Evolutionary conservation across 2,329 filamentous ascomycete genomes (phyloP).

Genomic region (Aureobasidium sp.): DNA sequence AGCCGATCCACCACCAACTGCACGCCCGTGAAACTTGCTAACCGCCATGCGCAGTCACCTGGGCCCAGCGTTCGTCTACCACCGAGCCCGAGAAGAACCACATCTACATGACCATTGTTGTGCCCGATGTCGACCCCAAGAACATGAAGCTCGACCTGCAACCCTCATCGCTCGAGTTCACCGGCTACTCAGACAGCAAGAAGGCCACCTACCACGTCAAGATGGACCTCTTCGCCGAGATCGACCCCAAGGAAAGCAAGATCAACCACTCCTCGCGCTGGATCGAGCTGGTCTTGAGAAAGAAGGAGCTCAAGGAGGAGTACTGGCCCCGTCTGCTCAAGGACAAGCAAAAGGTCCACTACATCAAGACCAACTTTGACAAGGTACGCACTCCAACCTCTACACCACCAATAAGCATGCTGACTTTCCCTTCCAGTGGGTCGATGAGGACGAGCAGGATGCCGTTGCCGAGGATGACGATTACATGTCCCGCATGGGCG

Average conservation of each 20-base stretch:
- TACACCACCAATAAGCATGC: background rate
- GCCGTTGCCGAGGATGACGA: slow-evolving; percentile 75
- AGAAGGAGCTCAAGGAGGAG: slow-evolving; percentile 92
- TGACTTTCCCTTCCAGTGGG: slow-evolving; percentile 53
- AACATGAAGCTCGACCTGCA: slow-evolving; percentile 79
- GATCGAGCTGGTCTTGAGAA: slow-evolving; percentile 83
- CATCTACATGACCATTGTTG: slow-evolving; percentile 86
- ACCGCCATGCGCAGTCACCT: slow-evolving; percentile 62
- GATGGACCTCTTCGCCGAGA: slow-evolving; percentile 83
- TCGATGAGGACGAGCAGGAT: slow-evolving; percentile 97
- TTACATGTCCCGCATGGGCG: slow-evolving; percentile 45
- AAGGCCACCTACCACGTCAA: slow-evolving; percentile 82
- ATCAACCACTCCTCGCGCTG: slow-evolving; percentile 82
- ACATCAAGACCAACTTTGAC: slow-evolving; percentile 97
- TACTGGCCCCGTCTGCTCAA: slow-evolving; percentile 96
- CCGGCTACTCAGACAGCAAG: slow-evolving; percentile 72
- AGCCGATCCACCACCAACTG: background rate
- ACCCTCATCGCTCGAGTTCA: slow-evolving; percentile 69
- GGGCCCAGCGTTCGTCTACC: slow-evolving; percentile 90
- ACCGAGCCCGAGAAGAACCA: slow-evolving; percentile 82
- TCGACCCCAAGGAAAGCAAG: slow-evolving; percentile 78
- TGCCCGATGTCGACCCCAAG: slow-evolving; percentile 70
- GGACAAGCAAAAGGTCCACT: slow-evolving; percentile 82
- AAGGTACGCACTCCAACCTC: slow-evolving; percentile 53
- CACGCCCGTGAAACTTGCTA: slow-evolving; percentile 6